phyloP scores from a whole-genome alignment of 371 early-diverging fungal species.

The Mucor piriformis region DNA sequence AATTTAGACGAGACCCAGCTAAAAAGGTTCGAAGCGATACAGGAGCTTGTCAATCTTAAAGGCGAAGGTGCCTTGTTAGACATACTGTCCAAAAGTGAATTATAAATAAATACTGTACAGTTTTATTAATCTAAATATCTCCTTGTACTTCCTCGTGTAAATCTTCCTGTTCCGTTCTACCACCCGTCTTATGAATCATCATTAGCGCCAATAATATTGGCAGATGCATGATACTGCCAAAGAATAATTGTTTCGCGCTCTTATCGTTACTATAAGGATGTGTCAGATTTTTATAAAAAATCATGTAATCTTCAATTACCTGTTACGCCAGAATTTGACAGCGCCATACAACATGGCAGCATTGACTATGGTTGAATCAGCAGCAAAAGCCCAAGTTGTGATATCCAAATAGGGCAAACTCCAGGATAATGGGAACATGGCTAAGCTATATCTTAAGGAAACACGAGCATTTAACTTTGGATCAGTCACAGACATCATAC shows the following conservation, averaged over 20 bases:
- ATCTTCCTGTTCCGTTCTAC: too few species aligned
- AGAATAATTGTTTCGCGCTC: slow-evolving; percentile 88
- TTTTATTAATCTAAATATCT: neutral
- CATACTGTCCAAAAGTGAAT: slow-evolving; percentile 4
- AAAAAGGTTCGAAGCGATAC: slow-evolving; percentile 10
- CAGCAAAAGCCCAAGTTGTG: slow-evolving; percentile 80
- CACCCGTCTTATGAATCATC: slow-evolving; percentile 81
- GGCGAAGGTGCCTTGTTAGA: slow-evolving; percentile 9
- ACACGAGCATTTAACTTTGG: slow-evolving; percentile 90
- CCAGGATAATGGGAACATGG: slow-evolving; percentile 80
- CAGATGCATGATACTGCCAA: slow-evolving; percentile 86
- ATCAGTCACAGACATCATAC: slow-evolving; percentile 91
- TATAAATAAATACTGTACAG: neutral
- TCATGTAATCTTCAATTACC: slow-evolving; percentile 22
- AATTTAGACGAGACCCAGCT: neutral
- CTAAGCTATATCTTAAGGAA: slow-evolving; percentile 81
- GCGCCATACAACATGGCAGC: slow-evolving; percentile 72
- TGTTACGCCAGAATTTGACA: slow-evolving; percentile 73
- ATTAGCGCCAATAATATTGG: slow-evolving; percentile 84
- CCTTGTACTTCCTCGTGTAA: too few species aligned
- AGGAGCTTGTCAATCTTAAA: slow-evolving; percentile 6
- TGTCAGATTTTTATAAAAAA: neutral
- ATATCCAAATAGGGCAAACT: slow-evolving; percentile 69
- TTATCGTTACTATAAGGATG: slow-evolving; percentile 64
- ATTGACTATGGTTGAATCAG: slow-evolving; percentile 79